Conservation (phyloP, 108 stramenopile species). For the Conticribra guillardii region DNA sequence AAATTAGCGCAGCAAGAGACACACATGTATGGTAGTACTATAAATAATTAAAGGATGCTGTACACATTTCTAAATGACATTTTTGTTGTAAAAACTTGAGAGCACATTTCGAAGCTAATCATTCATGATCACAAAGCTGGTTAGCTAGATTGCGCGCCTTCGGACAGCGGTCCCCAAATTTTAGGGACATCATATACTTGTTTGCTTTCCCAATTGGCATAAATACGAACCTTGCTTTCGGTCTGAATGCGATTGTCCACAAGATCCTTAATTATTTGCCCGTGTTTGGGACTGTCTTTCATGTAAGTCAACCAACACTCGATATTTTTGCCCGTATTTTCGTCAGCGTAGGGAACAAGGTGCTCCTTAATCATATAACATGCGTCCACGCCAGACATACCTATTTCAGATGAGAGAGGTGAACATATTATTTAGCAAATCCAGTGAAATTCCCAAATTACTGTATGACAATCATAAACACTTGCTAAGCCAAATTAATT, state of each 20-base stretch:
- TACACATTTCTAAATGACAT: too few species aligned
- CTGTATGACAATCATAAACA: too few species aligned
- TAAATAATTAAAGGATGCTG: too few species aligned
- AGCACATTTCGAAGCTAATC: too few species aligned
- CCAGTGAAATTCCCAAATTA: too few species aligned
- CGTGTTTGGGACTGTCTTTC: background rate
- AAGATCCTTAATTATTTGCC: background rate
- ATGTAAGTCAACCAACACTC: background rate
- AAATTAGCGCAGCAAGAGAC: too few species aligned
- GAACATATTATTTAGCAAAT: background rate
- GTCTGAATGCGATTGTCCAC: background rate
- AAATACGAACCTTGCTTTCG: background rate
- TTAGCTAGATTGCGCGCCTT: too few species aligned
- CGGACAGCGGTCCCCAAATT: background rate
- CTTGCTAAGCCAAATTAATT: background rate
- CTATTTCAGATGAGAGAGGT: background rate
- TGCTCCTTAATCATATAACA: background rate
- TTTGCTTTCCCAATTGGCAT: background rate
- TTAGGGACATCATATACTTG: background rate
- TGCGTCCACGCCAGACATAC: background rate
- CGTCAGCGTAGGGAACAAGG: background rate
- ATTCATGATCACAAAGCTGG: too few species aligned
- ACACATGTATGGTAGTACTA: too few species aligned
- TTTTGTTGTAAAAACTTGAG: too few species aligned
- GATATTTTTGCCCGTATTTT: background rate